These are phyloP conservation scores for Eurotiales sp. DNA, from an alignment of 2,329 filamentous ascomycete genomes.

Conservation along the genomic window DNA sequence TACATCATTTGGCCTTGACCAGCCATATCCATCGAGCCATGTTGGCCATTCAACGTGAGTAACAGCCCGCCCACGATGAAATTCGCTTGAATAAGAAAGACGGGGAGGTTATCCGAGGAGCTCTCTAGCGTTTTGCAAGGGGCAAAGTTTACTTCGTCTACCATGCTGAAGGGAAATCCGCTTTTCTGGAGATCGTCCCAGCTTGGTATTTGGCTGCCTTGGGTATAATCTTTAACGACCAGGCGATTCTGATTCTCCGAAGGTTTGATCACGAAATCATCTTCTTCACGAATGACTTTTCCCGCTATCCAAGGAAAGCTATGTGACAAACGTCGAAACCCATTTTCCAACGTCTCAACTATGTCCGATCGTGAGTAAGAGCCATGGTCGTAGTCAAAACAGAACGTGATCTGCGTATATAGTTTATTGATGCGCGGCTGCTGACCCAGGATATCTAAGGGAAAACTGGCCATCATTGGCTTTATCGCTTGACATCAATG, in stretches of 20 bases:
- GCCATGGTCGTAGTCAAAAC: constrained; percentile 28
- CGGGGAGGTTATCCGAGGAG: constrained; percentile 26
- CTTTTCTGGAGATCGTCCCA: constrained; percentile 37
- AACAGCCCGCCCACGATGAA: constrained; percentile 50
- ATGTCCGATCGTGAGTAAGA: constrained; percentile 21
- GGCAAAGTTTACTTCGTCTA: constrained; percentile 45
- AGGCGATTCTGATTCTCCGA: background rate
- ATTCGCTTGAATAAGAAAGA: constrained; percentile 48
- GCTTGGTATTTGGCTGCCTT: constrained; percentile 41
- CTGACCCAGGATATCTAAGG: constrained; percentile 44
- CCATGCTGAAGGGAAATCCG: constrained; percentile 46
- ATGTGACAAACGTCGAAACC: constrained; percentile 36
- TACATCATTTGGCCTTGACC: constrained; percentile 47
- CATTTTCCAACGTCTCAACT: constrained; percentile 29
- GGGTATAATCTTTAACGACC: background rate
- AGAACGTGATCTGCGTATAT: constrained; percentile 47
- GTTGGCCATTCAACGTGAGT: constrained; percentile 48
- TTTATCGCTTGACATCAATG: background rate
- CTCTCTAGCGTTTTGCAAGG: constrained; percentile 39
- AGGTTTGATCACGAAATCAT: constrained; percentile 2
- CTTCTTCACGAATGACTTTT: background rate
- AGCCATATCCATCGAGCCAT: constrained; percentile 50
- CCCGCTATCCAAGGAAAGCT: constrained; percentile 27
- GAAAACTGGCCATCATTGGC: background rate
- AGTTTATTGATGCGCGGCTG: constrained; percentile 37